These are phyloP conservation scores for Eucalyptus albens DNA, from an alignment of 345 rosid genomes.

Conservation along the genomic window DNA sequence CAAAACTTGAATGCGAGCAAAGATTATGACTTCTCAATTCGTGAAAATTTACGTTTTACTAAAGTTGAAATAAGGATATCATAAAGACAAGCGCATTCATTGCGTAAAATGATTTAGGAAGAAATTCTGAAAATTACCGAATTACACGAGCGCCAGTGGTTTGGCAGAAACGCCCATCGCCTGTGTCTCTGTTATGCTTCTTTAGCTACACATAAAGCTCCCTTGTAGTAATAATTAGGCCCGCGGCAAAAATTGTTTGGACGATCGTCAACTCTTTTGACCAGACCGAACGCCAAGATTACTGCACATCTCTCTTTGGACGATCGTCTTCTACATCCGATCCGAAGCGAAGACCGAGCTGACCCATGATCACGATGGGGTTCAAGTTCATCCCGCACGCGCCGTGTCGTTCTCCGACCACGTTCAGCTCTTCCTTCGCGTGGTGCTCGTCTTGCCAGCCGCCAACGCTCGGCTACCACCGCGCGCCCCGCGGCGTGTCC, in stretches of 20 bases:
- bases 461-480: not conserved
- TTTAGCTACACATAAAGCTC: no score
- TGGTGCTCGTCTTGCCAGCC: not conserved
- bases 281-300: not conserved
- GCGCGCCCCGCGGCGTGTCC: not conserved
- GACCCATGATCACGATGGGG: not conserved
- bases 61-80: rapidly evolving
- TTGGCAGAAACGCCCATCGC: no score
- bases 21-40: no score
- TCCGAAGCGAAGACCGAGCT: not conserved
- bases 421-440: not conserved
- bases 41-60: no score
- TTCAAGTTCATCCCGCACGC: not conserved
- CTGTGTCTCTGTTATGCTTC: no score
- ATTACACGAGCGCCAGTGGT: rapidly evolving
- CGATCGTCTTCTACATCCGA: not conserved
- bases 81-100: no score
- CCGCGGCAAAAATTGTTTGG: not conserved
- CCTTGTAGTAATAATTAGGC: not conserved
- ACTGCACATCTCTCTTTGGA: not conserved
- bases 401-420: not conserved
- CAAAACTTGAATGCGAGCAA: no score
- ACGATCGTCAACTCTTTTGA: not conserved
- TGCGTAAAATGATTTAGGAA: no score
- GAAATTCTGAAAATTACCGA: no score